phyloP scores from a whole-genome alignment of 2,329 filamentous ascomycete species.

The Aulographum hederae region DNA sequence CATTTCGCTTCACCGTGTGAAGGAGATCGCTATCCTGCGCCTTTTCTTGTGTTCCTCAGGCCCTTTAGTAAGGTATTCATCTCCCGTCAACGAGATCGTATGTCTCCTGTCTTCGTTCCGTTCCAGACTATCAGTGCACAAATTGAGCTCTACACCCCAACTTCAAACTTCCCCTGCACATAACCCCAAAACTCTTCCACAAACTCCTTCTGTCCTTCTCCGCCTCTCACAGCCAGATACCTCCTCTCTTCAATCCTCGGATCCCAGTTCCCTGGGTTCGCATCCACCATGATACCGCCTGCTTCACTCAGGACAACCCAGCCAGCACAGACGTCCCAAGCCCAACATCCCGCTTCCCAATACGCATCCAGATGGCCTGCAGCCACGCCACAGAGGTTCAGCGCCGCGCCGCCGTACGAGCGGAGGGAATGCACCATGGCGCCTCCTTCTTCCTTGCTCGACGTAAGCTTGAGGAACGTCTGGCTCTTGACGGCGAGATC shows the following conservation, averaged over 20 bases:
- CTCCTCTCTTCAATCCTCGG: slow-evolving; percentile 36
- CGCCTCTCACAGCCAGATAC: slow-evolving; percentile 30
- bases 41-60: too few relatives aligned
- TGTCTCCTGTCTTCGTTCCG: not conserved
- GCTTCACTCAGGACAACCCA: slow-evolving; percentile 63
- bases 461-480: slow-evolving; percentile 39
- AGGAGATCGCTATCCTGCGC: too few relatives aligned
- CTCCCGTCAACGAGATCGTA: not conserved
- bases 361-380: slow-evolving; percentile 54
- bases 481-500: slow-evolving; percentile 54
- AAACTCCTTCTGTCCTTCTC: slow-evolving; percentile 22
- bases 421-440: slow-evolving; percentile 61
- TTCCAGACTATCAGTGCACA: too few relatives aligned
- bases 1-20: too few relatives aligned
- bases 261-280: slow-evolving; percentile 55
- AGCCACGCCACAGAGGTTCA: slow-evolving; percentile 58
- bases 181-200: slow-evolving; percentile 30
- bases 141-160: slow-evolving; percentile 15
- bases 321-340: slow-evolving; percentile 70
- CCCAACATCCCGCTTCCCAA: slow-evolving; percentile 74
- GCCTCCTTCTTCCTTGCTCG: slow-evolving; percentile 41
- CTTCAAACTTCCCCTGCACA: slow-evolving; percentile 25
- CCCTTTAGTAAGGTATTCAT: too few relatives aligned
- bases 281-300: slow-evolving; percentile 53
- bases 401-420: slow-evolving; percentile 52